A percentile compares a stretch with the other conserved stretches of the same genome.
Conservation (phyloP, 176 grass and related monocot species). For the Musa schizocarpa region DNA sequence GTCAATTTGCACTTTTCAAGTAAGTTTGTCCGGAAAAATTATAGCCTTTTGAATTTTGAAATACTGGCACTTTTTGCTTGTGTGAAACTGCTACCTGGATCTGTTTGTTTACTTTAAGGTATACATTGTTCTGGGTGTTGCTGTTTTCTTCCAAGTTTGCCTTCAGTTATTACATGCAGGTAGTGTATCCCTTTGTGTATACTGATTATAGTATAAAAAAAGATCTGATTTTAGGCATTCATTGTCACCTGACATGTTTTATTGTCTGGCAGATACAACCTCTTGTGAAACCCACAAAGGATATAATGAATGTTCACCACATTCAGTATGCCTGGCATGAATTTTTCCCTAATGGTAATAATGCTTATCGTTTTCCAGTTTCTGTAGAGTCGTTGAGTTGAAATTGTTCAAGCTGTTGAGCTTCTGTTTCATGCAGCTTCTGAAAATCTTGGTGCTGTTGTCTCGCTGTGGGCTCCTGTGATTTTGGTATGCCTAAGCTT, state of each 20-base stretch:
- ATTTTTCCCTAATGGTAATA: slow-evolving; percentile 88
- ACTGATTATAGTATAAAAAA: neutral
- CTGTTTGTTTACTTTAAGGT: slow-evolving; percentile 44
- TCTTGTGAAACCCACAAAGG: slow-evolving; percentile 81
- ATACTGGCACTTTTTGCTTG: neutral
- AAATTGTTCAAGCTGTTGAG: slow-evolving; percentile 10
- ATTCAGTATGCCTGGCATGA: slow-evolving; percentile 89
- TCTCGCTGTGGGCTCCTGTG: slow-evolving; percentile 86
- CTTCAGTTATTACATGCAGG: slow-evolving; percentile 90
- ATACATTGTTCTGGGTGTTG: slow-evolving; percentile 80
- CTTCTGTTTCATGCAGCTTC: slow-evolving; percentile 43
- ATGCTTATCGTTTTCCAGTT: neutral
- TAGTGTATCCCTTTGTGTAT: slow-evolving; percentile 28
- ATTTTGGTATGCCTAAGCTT: slow-evolving; percentile 46
- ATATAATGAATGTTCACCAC: slow-evolving; percentile 75
- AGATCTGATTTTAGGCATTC: neutral
- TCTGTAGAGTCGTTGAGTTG: neutral
- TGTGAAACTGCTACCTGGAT: slow-evolving; percentile 16
- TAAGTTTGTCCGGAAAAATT: slow-evolving; percentile 36
- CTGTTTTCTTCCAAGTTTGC: slow-evolving; percentile 75
- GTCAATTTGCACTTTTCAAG: slow-evolving; percentile 76
- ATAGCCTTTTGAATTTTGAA: slow-evolving; percentile 1
- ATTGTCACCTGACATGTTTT: neutral
- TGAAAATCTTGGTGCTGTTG: slow-evolving; percentile 66
- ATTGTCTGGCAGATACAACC: slow-evolving; percentile 76